Base-by-base conservation (phyloP, 495 filamentous ascomycete genomes). In the Filosporella fistucella region DNA sequence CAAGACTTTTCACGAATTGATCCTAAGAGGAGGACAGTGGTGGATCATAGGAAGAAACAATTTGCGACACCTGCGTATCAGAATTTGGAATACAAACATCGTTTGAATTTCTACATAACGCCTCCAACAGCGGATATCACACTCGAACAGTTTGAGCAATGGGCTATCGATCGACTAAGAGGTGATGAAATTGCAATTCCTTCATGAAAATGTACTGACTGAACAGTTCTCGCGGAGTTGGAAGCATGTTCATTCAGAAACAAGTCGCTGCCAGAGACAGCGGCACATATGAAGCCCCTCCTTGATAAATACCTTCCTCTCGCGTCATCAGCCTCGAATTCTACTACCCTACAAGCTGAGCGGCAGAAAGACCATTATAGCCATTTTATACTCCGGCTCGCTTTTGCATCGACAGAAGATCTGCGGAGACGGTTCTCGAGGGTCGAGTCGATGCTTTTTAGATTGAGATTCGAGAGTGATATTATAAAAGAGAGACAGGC, bases 61-160 rank as follows among this genome's bases (percentile, higher is more conserved):
- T 97, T 96, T 56, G 86, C 85, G 39, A 67, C 76, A 9, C 75
- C 86, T 3, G 64, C 73, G 9, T 91, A 78, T 71, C 78, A 86
- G 68, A 76, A 84, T 52, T 71, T 81, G 35, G 72, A 87, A 24
- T 99, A 96, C 62, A 76, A 80, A 13, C 77, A 93, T 67, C 84
- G 89, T 44, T 75, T 99, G 56, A 99, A 91, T 71, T 88, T 96
- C 68, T 99, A 99, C 69, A 75, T 77, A 21, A 73, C 75, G 17
- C 91, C 94, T 24, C 94, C 94, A 0, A 95, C 89, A 1, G 84
- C 84, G 20, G 94, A 99, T 56, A 89, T 99, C 65, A 95, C 88
- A 3, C 83, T 99, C 36, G 94, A 99, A 64, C 80, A 97, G 58
- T 99, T 99, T 60, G 94, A 99, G 59, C 88, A 95, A 77, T 99